phyloP scores from a whole-genome alignment of 306 rosid genomes.

The Cicer pinnatifidum region DNA sequence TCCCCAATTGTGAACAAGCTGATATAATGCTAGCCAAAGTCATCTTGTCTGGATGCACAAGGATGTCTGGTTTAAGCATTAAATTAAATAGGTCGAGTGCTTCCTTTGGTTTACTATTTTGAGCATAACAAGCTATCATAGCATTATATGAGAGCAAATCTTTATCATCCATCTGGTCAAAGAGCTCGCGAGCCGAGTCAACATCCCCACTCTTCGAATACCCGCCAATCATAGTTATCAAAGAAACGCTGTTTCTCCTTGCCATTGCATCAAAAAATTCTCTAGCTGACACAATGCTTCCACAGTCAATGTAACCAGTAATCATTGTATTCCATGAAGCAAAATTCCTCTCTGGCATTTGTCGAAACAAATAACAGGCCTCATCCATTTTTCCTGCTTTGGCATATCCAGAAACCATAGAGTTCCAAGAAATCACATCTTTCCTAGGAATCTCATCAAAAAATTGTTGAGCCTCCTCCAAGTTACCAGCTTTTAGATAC shows the following conservation, averaged over 20 bases:
- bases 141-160: constrained; percentile 60
- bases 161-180: constrained; percentile 57
- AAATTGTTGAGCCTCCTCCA: constrained; percentile 55
- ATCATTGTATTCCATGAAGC: constrained; percentile 81
- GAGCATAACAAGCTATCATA: constrained; percentile 79
- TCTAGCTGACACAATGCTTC: constrained; percentile 55
- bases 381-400: constrained; percentile 58
- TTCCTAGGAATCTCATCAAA: constrained; percentile 63
- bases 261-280: constrained; percentile 63
- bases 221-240: constrained; percentile 70
- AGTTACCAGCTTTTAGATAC: constrained; percentile 59
- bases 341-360: constrained; percentile 62
- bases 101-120: constrained; percentile 67
- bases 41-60: constrained; percentile 65
- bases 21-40: constrained; percentile 73
- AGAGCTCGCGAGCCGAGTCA: constrained; percentile 61
- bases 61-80: constrained; percentile 52
- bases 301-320: constrained; percentile 60
- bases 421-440: constrained; percentile 78
- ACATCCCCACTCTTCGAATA: constrained; percentile 69
- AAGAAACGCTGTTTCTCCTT: constrained; percentile 58
- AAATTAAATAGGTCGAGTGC: constrained; percentile 67
- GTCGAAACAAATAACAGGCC: constrained; percentile 60
- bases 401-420: constrained; percentile 68
- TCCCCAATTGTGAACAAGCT: constrained; percentile 72